phyloP scores from a whole-genome alignment of 2,329 filamentous ascomycete genomes.

The Colletotrichum sp. region DNA sequence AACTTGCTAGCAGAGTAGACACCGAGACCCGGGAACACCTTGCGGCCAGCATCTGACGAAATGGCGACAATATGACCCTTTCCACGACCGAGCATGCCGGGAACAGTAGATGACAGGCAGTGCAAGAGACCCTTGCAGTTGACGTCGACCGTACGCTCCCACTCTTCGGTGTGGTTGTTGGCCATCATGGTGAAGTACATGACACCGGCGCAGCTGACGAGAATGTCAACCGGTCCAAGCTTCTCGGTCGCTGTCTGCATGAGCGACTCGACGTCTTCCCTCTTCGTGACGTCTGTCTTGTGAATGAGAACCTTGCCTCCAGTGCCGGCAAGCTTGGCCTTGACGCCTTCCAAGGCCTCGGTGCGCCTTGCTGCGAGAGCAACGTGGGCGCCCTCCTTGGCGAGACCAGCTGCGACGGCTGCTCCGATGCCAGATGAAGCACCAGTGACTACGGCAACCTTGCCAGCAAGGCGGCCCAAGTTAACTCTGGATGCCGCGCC shows the following conservation, averaged over 20 bases:
- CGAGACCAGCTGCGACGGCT: conserved; percentile 72
- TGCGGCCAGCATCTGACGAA: conserved; percentile 81
- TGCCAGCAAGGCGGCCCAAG: conserved; percentile 67
- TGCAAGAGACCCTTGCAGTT: conserved; percentile 86
- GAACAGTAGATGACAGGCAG: conserved; percentile 72
- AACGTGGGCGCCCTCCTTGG: conserved; percentile 73
- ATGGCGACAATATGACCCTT: conserved; percentile 79
- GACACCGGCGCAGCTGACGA: conserved; percentile 82
- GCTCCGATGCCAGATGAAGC: conserved; percentile 82
- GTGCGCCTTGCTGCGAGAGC: conserved; percentile 74
- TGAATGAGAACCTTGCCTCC: conserved; percentile 71
- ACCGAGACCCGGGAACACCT: conserved; percentile 81
- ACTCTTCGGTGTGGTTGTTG: conserved; percentile 74
- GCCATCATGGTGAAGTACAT: conserved; percentile 93
- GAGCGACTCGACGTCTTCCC: conserved; percentile 69
- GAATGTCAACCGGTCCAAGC: conserved; percentile 76
- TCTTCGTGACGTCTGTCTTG: conserved; percentile 75
- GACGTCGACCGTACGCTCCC: conserved; percentile 83
- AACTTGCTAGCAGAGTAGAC: conserved; percentile 87
- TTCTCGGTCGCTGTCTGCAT: conserved; percentile 62
- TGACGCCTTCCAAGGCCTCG: conserved; percentile 71
- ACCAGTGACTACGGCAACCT: conserved; percentile 78
- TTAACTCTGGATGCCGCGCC: conserved; percentile 26
- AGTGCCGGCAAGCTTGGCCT: conserved; percentile 57
- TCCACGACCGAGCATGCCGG: conserved; percentile 73